phyloP scores from a whole-genome alignment of 768 basidiomycete genomes.

The Panellus pusillus region DNA sequence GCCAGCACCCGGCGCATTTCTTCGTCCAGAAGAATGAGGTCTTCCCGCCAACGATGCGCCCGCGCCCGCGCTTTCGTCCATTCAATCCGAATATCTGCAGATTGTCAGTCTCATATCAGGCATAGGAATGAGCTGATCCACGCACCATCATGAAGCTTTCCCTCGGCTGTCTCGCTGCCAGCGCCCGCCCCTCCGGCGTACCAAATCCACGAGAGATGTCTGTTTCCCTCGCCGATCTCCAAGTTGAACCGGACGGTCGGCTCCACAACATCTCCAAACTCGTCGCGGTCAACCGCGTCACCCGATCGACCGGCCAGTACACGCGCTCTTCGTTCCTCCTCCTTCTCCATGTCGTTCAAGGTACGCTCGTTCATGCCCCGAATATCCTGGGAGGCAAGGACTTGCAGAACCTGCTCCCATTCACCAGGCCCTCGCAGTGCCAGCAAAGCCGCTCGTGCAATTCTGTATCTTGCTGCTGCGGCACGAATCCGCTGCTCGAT shows the following conservation, averaged over 20 bases:
- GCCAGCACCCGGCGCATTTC: too few relatives aligned
- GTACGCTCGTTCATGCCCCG: constrained; percentile 4
- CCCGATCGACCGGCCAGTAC: not conserved
- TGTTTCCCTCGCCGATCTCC: not conserved
- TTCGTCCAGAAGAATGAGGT: too few relatives aligned
- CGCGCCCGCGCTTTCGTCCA: too few relatives aligned
- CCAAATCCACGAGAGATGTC: not conserved
- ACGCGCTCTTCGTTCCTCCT: not conserved
- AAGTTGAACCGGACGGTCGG: constrained; percentile 1
- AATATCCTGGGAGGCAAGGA: not conserved
- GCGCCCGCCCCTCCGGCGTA: not conserved
- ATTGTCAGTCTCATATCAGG: too few relatives aligned
- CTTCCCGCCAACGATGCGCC: too few relatives aligned
- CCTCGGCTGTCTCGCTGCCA: not conserved
- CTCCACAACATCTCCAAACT: not conserved
- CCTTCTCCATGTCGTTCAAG: not conserved
- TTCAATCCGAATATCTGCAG: too few relatives aligned
- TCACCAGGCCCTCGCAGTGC: constrained; percentile 14
- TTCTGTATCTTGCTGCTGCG: constrained; percentile 2
- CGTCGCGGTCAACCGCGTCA: not conserved
- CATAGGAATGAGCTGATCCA: too few relatives aligned
- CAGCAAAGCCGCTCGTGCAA: constrained; percentile 7
- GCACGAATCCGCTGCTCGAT: constrained; percentile 10
- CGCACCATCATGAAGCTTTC: not conserved
- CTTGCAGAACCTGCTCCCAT: constrained; percentile 6